Evolutionary conservation across 345 rosid species (phyloP), one percentile per base, ranked within the genome.

Genomic region (Euphorbia peplus): DNA sequence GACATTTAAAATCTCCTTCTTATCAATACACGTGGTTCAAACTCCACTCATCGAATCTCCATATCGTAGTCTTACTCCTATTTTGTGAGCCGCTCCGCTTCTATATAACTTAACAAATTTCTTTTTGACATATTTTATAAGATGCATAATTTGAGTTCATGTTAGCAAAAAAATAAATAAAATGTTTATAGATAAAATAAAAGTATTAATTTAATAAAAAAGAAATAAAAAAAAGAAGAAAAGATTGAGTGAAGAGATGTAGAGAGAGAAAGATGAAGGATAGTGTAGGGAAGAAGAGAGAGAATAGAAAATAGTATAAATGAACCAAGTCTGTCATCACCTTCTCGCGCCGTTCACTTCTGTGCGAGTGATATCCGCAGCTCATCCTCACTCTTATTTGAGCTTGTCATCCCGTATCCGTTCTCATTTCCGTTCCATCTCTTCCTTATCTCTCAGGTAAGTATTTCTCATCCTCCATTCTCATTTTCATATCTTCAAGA

Each of bases 281-380:
- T 52, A 52, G 26, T 21, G 56, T 22, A 22, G 28, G 56, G 13
- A 52, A 52, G 56, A 52, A 21, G 29, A 16, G 24, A 4, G 32
- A 0, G 26, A 19, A 19, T 16, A 0, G 21, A 32, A 4, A 25
- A n/a, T 47, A 52, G 15, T 52, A 65, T 75, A 75, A 44, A 75
- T 75, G 79, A 70, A 37, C 64, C 68, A 32, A 30, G 59, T 60
- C 64, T 75, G 68, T 32, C 51, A 0, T 35, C 67, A 2, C 19
- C 0, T 41, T 13, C 64, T 53, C 61, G 65, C 66, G 37, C 51
- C 72, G 47, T 60, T 64, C 64, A 0, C 71, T 28, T 65, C 75
- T 53, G 39, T 50, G 0, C 28, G 74, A 35, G n/a, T 29, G 32
- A 19, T 55, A 52, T 64, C 54, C 21, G n/a, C 53, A 42, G 12